phyloP scores from a whole-genome alignment of 768 basidiomycete species.

The Myochromella boudieri region DNA sequence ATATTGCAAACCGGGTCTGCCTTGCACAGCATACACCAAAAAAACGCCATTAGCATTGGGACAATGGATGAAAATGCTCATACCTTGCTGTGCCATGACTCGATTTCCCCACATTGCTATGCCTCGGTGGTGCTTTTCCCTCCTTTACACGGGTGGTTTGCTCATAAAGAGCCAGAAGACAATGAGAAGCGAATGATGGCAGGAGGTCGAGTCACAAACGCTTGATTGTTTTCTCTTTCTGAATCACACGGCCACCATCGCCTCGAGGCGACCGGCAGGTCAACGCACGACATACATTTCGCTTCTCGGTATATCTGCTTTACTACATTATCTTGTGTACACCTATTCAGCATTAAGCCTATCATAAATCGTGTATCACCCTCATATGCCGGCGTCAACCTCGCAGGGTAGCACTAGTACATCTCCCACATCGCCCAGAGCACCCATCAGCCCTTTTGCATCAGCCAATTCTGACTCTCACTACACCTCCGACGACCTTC shows the following conservation, averaged over 20 bases:
- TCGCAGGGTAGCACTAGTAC: constrained; percentile 5
- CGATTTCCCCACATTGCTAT: no score
- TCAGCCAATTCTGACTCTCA: constrained; percentile 32
- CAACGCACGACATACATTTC: neutral
- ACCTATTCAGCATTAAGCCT: neutral
- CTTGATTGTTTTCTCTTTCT: neutral
- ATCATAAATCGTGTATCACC: neutral
- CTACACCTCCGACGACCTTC: constrained; percentile 61
- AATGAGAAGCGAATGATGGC: no score
- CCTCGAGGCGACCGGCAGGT: constrained; percentile 8
- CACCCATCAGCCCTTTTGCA: constrained; percentile 10
- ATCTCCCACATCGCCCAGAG: constrained; percentile 3
- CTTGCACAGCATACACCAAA: no score
- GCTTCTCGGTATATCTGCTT: neutral
- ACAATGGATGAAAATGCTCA: no score
- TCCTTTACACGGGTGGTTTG: no score
- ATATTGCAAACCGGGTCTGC: no score
- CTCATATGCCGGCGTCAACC: constrained; percentile 2
- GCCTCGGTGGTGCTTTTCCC: no score
- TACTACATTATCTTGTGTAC: neutral
- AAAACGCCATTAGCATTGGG: no score
- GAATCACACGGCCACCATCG: constrained; percentile 7
- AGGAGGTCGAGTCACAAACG: constrained; percentile 1
- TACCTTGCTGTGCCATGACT: no score
- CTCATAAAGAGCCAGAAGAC: no score